A percentile compares a stretch with the other conserved stretches of the same genome.
phyloP scores from a whole-genome alignment of 129 eudicot species.

The Sambucus nigra region DNA sequence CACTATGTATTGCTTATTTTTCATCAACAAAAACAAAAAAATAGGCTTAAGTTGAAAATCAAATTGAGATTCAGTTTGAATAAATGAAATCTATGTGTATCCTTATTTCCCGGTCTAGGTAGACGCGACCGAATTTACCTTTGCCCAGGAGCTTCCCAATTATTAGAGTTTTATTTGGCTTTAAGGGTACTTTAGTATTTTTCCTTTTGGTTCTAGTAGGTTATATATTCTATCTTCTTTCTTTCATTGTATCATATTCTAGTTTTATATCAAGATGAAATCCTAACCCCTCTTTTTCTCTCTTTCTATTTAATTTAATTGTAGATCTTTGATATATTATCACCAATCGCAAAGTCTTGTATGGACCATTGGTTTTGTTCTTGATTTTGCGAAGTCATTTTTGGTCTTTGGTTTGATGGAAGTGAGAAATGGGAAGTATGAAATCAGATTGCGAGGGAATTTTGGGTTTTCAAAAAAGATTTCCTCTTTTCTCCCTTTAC shows the following conservation, averaged over 20 bases:
- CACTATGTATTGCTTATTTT: constrained; percentile 66
- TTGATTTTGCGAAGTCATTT: constrained; percentile 12
- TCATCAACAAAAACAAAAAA: not conserved
- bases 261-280: too few species aligned
- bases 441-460: constrained; percentile 14
- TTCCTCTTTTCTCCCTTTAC: too few species aligned
- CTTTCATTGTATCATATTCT: too few species aligned
- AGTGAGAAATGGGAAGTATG: not conserved
- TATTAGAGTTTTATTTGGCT: too few species aligned
- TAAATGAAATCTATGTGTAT: constrained; percentile 16
- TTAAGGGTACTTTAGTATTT: too few species aligned
- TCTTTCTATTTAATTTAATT: too few species aligned
- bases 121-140: constrained; percentile 91
- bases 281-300: too few species aligned
- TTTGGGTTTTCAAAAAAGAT: not conserved
- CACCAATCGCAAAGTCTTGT: constrained; percentile 68
- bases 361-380: constrained; percentile 48
- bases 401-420: not conserved
- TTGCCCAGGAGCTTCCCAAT: constrained; percentile 87
- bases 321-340: too few species aligned
- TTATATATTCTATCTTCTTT: too few species aligned
- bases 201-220: too few species aligned
- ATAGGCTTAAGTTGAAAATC: not conserved
- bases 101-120: constrained; percentile 86
- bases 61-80: constrained; percentile 11